A percentile compares a stretch with the other conserved stretches of the same genome.
Conservation (phyloP, 768 basidiomycete species). For the Royoungia palumana region DNA sequence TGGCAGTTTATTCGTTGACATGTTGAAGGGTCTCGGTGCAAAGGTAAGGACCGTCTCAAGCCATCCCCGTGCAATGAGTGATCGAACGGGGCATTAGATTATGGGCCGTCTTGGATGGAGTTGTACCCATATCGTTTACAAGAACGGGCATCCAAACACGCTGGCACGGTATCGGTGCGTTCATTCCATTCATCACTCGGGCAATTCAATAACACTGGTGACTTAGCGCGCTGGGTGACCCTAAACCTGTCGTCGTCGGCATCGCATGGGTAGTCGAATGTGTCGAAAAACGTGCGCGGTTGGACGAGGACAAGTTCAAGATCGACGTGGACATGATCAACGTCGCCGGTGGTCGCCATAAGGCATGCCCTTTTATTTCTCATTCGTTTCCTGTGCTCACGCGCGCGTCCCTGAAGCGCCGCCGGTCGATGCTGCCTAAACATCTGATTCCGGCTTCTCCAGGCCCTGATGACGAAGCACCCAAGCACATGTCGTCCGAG, state of each 20-base stretch:
- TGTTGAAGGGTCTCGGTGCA: conserved; percentile 77
- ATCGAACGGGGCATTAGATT: conserved; percentile 45
- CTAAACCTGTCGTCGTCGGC: conserved; percentile 70
- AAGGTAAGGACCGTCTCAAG: conserved; percentile 53
- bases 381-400: background rate
- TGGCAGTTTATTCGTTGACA: conserved; percentile 75
- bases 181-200: background rate
- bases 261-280: conserved; percentile 91
- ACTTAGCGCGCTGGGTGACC: conserved; percentile 58
- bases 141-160: conserved; percentile 76
- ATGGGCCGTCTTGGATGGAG: conserved; percentile 63
- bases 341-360: conserved; percentile 58
- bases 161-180: conserved; percentile 65
- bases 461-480: conserved; percentile 5
- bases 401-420: conserved; percentile 45
- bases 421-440: conserved; percentile 71
- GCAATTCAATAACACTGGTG: background rate
- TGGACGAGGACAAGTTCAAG: conserved; percentile 64
- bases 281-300: conserved; percentile 58
- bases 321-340: conserved; percentile 60
- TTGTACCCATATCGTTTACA: conserved; percentile 84
- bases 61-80: background rate
- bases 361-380: conserved; percentile 40
- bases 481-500: conserved; percentile 23
- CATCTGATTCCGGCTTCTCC: conserved; percentile 39